Base-by-base conservation (phyloP, 2,329 filamentous ascomycete genomes). In the Nothopassalora personata region DNA sequence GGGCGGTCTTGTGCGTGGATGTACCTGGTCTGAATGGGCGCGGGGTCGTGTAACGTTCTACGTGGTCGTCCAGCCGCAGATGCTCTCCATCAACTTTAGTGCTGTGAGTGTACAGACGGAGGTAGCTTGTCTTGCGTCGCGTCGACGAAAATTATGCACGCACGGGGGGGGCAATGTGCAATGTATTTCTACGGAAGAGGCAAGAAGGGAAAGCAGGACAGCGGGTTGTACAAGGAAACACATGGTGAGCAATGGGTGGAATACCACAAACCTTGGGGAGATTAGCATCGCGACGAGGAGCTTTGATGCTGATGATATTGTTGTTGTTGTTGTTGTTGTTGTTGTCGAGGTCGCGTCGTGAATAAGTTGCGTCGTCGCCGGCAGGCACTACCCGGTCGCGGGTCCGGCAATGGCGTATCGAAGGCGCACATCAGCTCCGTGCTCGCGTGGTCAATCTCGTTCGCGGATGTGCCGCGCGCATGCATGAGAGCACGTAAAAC, bases 221-320 rank as follows among this genome's bases (percentile, higher is more conserved):
- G 39, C 11, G n/a, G 2, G 15, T 43, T 7, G 11, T 1, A 43
- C 39, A 43, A 43, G 39, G 15, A 18, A n/a, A 43, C 4, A n/a
- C 39, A n/a, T 15, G 10, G n/a, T n/a, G 39, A 54, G 36, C 27
- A 30, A 46, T 45, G 27, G 57, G 53, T 53, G 45, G 23, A 57
- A 54, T 43, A 23, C 50, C 53, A 59, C 48, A 48, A 63, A 58
- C 34, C 60, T 59, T 55, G 55, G 47, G 61, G 23, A 59, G 53
- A 60, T 60, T 59, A 48, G 45, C 43, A 46, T 54, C 49, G 27
- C 48, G 36, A 23, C 27, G 50, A 43, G 39, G 39, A n/a, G 39
- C 39, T 43, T 7, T 5, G 15, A n/a, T n/a, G 15, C 2, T 13
- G 31, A 1, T 11, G 31, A 39, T 15, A 15, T n/a, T 43, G 36